Evolutionary conservation across 495 filamentous ascomycete species (phyloP), one percentile per base, ranked within the genome.

Genomic region (Sabuloglossum arenarium): DNA sequence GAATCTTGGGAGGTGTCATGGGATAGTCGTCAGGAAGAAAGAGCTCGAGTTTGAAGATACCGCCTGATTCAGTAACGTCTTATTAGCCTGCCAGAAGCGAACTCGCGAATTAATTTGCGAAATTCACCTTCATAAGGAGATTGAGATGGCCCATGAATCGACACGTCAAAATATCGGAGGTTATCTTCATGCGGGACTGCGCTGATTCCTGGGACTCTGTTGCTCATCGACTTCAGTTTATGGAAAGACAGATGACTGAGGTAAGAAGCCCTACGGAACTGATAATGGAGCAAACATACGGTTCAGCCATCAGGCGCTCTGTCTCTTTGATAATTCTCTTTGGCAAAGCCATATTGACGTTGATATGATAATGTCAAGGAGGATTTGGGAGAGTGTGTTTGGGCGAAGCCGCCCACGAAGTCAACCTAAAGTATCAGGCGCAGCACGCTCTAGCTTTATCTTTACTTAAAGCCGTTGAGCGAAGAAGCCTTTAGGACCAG

Each of bases 1-100:
- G 84, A 60, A 99, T 95, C 73, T 96, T 95, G 12, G 91, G 91
- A 28, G 91, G 91, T 32, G 87, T 93, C 91, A 99, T 99, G 10
- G 91, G 91, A 65, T 99, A 99, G 70, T 99, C 91, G 64, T 99
- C 91, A 32, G 91, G 93, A n/a, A 99, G 75, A 71, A 99, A 99
- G 8, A 99, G 78, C 69, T 99, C 91, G 57, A 96, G 86, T 66
- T 89, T 88, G 75, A 99, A 99, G 61, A 94, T 79, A 52, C 91
- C 91, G 61, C 86, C 91, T 94, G 19, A 31, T 16, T 16, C 10
- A 9, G 19, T 27, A 34, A 49, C 11, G 31, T 4, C 42, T 46
- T 3, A 32, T 45, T 28, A n/a, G 49, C 12, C 27, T 23, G 8
- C 9, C 27, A 42, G 32, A 51, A 56, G 39, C 34, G 34, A 5